A percentile compares a stretch with the other conserved stretches of the same genome.
phyloP scores from a whole-genome alignment of 106 monocot genomes.

The Acanthochlamys bracteata region DNA sequence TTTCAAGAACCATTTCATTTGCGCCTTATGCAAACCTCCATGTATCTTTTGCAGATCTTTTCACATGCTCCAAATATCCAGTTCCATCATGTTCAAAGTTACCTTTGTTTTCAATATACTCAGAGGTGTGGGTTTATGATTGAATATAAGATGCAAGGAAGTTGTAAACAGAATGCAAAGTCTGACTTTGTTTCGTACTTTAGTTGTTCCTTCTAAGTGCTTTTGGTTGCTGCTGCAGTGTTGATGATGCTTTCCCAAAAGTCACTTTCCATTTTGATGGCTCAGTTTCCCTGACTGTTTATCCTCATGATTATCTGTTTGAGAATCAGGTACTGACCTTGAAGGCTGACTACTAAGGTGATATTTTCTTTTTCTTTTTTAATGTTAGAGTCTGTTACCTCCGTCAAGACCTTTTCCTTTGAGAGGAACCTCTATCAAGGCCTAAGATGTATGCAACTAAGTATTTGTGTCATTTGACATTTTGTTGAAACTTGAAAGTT shows the following conservation, averaged over 20 bases:
- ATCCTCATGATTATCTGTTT: conserved; percentile 77
- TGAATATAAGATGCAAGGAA: background rate
- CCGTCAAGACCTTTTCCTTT: background rate
- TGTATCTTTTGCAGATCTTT: conserved; percentile 36
- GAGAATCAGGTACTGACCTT: conserved; percentile 32
- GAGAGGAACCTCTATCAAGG: background rate
- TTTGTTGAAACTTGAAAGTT: no score
- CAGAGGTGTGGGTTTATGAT: conserved; percentile 42
- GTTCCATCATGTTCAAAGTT: conserved; percentile 41
- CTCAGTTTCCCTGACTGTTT: conserved; percentile 39
- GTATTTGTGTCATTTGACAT: no score
- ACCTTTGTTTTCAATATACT: conserved; percentile 53
- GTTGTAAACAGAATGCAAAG: background rate
- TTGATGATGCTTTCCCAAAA: conserved; percentile 55
- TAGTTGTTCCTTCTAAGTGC: background rate
- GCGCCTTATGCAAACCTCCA: background rate
- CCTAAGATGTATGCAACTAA: no score
- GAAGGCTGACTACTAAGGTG: background rate
- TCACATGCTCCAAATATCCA: conserved; percentile 39
- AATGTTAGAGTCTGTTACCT: background rate
- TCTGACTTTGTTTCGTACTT: background rate
- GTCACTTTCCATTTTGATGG: conserved; percentile 55
- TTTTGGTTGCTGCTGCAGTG: conserved; percentile 28
- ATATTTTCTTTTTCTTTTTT: background rate
- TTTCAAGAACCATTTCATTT: background rate